phyloP scores from a whole-genome alignment of 2,329 filamentous ascomycete species.

The Talaromyces rugulosus region DNA sequence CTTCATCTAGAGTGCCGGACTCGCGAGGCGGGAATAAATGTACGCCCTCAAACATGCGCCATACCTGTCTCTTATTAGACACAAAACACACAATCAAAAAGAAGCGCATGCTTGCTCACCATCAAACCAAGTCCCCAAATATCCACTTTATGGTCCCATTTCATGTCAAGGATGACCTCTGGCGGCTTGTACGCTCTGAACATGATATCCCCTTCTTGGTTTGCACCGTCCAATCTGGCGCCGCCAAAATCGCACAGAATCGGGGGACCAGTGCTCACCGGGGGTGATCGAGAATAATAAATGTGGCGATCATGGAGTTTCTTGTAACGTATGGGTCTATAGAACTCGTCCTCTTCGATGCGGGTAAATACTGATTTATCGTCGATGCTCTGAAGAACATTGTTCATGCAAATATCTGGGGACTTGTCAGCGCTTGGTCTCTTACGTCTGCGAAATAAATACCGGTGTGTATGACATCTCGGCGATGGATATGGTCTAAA shows the following conservation, averaged over 20 bases:
- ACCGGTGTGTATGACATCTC: constrained; percentile 2
- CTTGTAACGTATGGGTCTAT: constrained; percentile 40
- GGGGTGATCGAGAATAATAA: constrained; percentile 29
- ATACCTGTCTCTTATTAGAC: constrained; percentile 3
- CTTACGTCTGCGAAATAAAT: background rate
- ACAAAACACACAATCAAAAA: background rate
- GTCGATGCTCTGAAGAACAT: constrained; percentile 42
- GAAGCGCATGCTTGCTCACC: constrained; percentile 14
- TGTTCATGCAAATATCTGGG: constrained; percentile 44
- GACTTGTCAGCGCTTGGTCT: background rate
- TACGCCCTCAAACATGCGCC: constrained; percentile 16
- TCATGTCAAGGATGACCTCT: constrained; percentile 36
- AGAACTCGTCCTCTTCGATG: constrained; percentile 40
- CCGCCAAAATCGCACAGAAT: constrained; percentile 34
- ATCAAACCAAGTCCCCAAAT: constrained; percentile 41
- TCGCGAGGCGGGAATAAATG: constrained; percentile 15
- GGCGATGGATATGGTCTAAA: constrained; percentile 2
- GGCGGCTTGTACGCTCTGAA: constrained; percentile 37
- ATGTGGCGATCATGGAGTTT: constrained; percentile 20
- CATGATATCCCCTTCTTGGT: constrained; percentile 37
- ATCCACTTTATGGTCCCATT: constrained; percentile 36
- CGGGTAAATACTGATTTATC: constrained; percentile 37
- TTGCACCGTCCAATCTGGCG: constrained; percentile 28
- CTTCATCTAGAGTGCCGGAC: constrained; percentile 8
- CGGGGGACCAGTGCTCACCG: constrained; percentile 14